Evolutionary conservation across 2,329 filamentous ascomycete genomes (phyloP), one percentile per base, ranked within the genome.

Genomic region (Arthrocladium fulminans): DNA sequence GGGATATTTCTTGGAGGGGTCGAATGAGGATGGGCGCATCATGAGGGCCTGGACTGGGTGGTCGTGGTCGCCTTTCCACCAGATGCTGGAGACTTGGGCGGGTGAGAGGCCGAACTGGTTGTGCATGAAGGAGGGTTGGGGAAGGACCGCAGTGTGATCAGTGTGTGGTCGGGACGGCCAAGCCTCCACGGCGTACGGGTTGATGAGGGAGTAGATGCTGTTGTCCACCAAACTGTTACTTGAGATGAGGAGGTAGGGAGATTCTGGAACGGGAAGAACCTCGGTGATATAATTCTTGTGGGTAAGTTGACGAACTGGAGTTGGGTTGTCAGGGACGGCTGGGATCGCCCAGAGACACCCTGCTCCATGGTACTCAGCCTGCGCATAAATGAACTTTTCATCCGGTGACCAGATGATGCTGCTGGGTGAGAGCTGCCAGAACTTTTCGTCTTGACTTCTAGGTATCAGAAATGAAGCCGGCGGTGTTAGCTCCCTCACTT

Each of bases 1-100:
- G 4, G 75, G 75, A 52, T 78, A 78, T 52, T 68, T 74, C 54
- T 73, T 56, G 2, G 63, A 60, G 3, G 65, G 61, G 27, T 67
- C 63, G 54, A 73, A 74, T 46, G 65, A 61, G 3, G 69, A 71
- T 3, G 71, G 71, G 45, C 70, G 71, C 50, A 73, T 63, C 15
- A 73, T 67, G 63, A 67, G 73, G 2, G 68, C 65, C 50, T 73
- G 68, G 19, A 73, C 61, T 1, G 65, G 64, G 37, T 67, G 63
- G 46, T 68, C 65, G 7, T 69, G 62, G 2, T 66, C 69, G n/a
- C 70, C 70, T 45, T 59, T 63, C 59, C 65, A 73, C 70, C 69
- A 72, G 20, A 71, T 64, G 22, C 69, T 67, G 45, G 66, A 66
- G 3, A 73, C 64, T 52, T 72, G 69, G 1, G 64, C 52, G 0